A percentile compares a stretch with the other conserved stretches of the same genome.
These are phyloP conservation scores for Juglanconis sp. DNA, from an alignment of 2,329 filamentous ascomycete genomes.

Conservation along the genomic window DNA sequence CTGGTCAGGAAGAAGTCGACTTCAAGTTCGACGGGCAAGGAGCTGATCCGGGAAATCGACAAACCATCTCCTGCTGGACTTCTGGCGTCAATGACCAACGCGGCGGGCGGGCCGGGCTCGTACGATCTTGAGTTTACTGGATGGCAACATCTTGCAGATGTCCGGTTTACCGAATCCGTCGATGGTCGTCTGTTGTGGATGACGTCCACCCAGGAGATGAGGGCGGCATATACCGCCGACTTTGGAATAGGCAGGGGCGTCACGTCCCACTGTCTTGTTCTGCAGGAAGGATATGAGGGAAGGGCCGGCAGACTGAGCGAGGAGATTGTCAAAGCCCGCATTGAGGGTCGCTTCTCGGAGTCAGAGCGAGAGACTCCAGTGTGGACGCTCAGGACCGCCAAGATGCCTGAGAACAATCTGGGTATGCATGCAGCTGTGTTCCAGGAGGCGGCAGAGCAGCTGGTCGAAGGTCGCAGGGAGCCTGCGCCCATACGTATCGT, in stretches of 20 bases:
- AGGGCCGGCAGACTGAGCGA: constrained; percentile 76
- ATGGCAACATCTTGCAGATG: constrained; percentile 65
- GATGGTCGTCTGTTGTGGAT: constrained; percentile 67
- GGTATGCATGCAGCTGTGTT: constrained; percentile 66
- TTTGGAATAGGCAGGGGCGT: constrained; percentile 47
- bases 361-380: constrained; percentile 74
- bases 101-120: constrained; percentile 55
- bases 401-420: constrained; percentile 58
- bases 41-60: constrained; percentile 80
- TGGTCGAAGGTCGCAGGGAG: constrained; percentile 62
- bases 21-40: constrained; percentile 66
- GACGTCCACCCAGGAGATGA: constrained; percentile 61
- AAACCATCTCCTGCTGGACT: constrained; percentile 67
- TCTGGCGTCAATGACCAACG: constrained; percentile 62
- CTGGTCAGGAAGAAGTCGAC: constrained; percentile 68
- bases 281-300: constrained; percentile 74
- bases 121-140: constrained; percentile 75
- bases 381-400: constrained; percentile 75
- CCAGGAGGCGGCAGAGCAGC: constrained; percentile 62
- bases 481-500: constrained; percentile 69
- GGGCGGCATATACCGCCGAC: constrained; percentile 48
- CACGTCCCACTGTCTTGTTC: constrained; percentile 65
- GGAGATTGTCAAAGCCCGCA: constrained; percentile 79
- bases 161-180: constrained; percentile 69
- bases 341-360: constrained; percentile 82